Percentiles rank a stretch among this genome's conserved stretches.
Conservation (phyloP, 441 rosid species). For the Arabidopsis lyrata region DNA sequence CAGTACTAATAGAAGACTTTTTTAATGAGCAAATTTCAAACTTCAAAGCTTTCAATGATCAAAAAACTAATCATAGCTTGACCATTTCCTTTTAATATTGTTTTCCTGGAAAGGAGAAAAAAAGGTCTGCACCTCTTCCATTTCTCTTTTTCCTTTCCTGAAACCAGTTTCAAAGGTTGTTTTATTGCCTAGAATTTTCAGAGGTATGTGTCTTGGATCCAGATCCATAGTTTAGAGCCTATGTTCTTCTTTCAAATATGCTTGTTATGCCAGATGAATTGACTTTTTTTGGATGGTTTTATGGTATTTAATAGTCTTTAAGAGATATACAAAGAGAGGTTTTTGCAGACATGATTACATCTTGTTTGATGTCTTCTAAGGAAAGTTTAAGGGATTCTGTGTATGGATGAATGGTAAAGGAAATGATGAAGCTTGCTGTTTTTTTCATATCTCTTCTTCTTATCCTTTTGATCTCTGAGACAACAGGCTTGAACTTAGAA, state of each 20-base stretch:
- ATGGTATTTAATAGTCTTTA: constrained; percentile 4
- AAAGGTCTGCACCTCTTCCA: constrained; percentile 34
- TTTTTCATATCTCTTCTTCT: constrained; percentile 30
- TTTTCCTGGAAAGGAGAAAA: constrained; percentile 33
- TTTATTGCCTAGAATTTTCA: constrained; percentile 28
- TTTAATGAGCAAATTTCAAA: constrained; percentile 33
- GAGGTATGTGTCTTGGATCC: constrained; percentile 51
- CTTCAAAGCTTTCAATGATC: constrained; percentile 37
- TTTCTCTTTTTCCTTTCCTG: constrained; percentile 19
- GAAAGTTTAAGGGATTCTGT: constrained; percentile 30
- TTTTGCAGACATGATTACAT: constrained; percentile 38
- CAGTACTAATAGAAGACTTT: constrained; percentile 20
- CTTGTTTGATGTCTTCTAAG: constrained; percentile 31
- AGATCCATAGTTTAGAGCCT: constrained; percentile 37
- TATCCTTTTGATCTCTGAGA: constrained; percentile 51
- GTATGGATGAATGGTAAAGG: constrained; percentile 46
- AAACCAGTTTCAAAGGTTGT: constrained; percentile 33
- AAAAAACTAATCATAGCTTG: constrained; percentile 41
- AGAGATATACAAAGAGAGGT: background rate
- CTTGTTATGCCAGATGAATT: constrained; percentile 8
- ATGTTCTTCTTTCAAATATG: constrained; percentile 8
- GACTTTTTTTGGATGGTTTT: constrained; percentile 15
- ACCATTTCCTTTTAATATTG: constrained; percentile 39
- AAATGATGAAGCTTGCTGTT: constrained; percentile 39
- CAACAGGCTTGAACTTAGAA: constrained; percentile 68